These are phyloP conservation scores for Sutorius australiensis DNA, from an alignment of 768 basidiomycete genomes.

Conservation along the genomic window DNA sequence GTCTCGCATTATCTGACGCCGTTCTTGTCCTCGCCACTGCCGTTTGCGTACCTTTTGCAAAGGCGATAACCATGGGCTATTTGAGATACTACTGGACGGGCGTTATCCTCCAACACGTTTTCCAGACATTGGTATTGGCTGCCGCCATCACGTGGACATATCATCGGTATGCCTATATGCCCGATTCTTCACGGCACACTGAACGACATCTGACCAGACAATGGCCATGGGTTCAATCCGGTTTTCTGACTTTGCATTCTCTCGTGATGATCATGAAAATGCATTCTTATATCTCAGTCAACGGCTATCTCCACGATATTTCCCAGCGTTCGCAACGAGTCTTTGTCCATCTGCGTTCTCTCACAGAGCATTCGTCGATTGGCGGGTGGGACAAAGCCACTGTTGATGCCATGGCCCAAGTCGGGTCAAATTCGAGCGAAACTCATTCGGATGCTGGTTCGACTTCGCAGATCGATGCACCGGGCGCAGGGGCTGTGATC, in stretches of 20 bases:
- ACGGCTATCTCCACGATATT: constrained; percentile 71
- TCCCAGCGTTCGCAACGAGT: constrained; percentile 43
- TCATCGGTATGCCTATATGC: constrained; percentile 50
- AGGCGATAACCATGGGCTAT: constrained; percentile 72
- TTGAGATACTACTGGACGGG: constrained; percentile 79
- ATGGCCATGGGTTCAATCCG: constrained; percentile 98
- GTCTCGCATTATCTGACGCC: constrained; percentile 79
- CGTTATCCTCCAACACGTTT: constrained; percentile 70
- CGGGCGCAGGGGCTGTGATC: constrained; percentile 44
- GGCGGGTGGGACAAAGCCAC: constrained; percentile 72
- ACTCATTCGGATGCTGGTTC: constrained; percentile 10
- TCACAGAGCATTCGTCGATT: constrained; percentile 37
- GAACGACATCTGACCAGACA: constrained; percentile 43
- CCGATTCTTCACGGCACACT: neutral
- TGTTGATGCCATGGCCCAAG: constrained; percentile 41
- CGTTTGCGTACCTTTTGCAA: constrained; percentile 80
- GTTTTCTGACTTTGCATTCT: constrained; percentile 83
- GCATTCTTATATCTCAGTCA: constrained; percentile 89
- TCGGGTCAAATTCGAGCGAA: constrained; percentile 28
- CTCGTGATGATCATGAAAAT: constrained; percentile 94
- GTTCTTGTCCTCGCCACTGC: constrained; percentile 74
- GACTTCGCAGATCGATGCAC: constrained; percentile 37
- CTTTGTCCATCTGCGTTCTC: constrained; percentile 43
- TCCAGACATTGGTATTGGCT: constrained; percentile 72
- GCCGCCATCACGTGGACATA: constrained; percentile 86